phyloP scores from a whole-genome alignment of 495 filamentous ascomycete genomes.

The Hypoxylon rickii region DNA sequence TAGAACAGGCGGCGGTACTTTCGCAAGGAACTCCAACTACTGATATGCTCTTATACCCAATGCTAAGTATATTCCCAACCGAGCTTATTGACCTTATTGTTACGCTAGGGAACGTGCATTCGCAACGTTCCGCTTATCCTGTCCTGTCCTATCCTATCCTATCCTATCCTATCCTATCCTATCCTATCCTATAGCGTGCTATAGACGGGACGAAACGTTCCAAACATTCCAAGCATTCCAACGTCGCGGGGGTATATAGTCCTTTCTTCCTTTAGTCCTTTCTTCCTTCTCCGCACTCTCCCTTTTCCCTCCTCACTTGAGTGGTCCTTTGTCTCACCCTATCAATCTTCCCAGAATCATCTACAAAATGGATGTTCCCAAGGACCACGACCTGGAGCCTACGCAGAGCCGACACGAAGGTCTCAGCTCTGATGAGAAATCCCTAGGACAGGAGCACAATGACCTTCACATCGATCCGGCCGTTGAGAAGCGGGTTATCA shows the following conservation, averaged over 20 bases:
- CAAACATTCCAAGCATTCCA: not conserved
- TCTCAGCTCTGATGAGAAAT: constrained; percentile 12
- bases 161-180: too few relatives aligned
- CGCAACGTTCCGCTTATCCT: too few relatives aligned
- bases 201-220: not conserved
- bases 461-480: constrained; percentile 50
- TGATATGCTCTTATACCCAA: too few relatives aligned
- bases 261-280: not conserved
- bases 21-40: not conserved
- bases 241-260: too few relatives aligned
- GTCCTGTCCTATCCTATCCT: too few relatives aligned
- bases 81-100: too few relatives aligned
- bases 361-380: constrained; percentile 14
- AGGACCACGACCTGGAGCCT: constrained; percentile 13
- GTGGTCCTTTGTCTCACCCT: not conserved
- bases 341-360: not conserved
- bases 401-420: constrained; percentile 8
- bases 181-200: not conserved
- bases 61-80: too few relatives aligned
- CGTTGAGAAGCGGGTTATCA: constrained; percentile 59
- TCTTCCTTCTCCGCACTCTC: not conserved
- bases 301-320: not conserved
- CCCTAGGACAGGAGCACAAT: constrained; percentile 2
- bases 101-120: too few relatives aligned
- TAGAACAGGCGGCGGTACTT: not conserved